These are phyloP conservation scores for Extremus antarcticus DNA, from an alignment of 495 filamentous ascomycete species.

Conservation along the genomic window DNA sequence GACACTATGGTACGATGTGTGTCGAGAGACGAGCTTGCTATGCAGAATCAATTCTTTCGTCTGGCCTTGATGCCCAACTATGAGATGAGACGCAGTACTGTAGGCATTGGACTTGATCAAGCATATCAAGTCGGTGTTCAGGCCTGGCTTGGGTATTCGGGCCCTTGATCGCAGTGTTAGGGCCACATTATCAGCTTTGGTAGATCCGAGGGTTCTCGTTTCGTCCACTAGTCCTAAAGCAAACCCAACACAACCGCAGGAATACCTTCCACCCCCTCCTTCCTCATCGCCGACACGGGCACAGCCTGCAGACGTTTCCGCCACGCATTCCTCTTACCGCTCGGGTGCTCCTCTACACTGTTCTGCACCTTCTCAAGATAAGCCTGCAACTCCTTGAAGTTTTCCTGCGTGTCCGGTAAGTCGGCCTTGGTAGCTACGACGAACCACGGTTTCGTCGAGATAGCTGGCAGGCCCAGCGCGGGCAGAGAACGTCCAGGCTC, in stretches of 20 bases:
- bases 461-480: conserved; percentile 41
- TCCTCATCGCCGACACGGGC: conserved; percentile 79
- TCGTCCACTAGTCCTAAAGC: conserved; percentile 39
- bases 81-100: no score
- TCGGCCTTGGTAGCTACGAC: conserved; percentile 95
- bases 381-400: conserved; percentile 54
- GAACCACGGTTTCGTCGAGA: conserved; percentile 88
- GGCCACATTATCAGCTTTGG: no score
- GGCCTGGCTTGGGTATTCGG: no score
- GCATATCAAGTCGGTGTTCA: no score
- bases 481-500: conserved; percentile 15
- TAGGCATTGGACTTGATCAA: no score
- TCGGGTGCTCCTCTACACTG: conserved; percentile 55
- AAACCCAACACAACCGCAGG: conserved; percentile 66
- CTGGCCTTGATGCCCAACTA: no score
- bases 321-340: conserved; percentile 56
- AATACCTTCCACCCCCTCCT: conserved; percentile 70
- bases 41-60: no score
- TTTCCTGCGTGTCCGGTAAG: conserved; percentile 62
- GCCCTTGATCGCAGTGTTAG: no score
- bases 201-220: no score
- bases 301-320: conserved; percentile 53
- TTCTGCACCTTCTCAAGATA: conserved; percentile 55
- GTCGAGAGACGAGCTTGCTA: no score
- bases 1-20: no score